Conservation (phyloP, 257 asterid species). For the Solanum dulcamara region DNA sequence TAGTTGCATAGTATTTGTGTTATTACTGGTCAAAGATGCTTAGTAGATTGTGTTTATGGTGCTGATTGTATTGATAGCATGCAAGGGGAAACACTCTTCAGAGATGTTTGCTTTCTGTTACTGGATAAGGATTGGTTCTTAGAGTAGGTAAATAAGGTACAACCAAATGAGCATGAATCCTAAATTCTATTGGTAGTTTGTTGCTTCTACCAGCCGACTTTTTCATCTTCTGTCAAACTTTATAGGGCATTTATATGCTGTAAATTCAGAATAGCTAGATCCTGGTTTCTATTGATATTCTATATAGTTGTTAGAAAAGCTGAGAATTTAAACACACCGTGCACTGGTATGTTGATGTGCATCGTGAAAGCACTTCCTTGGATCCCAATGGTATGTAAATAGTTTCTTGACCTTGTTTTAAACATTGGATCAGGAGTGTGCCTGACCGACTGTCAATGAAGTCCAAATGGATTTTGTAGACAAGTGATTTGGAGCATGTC, state of each 20-base stretch:
- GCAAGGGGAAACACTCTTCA: neutral
- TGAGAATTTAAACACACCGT: neutral
- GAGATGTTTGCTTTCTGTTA: neutral
- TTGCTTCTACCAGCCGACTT: neutral
- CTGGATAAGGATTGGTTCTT: neutral
- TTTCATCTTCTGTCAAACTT: neutral
- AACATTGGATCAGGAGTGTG: neutral
- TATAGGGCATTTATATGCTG: neutral
- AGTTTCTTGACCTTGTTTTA: neutral
- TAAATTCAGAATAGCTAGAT: neutral
- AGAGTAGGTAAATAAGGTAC: neutral
- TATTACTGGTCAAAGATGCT: neutral
- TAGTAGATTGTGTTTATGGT: neutral
- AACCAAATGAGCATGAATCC: neutral
- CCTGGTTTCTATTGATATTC: neutral
- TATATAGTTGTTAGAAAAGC: neutral
- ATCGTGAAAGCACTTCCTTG: neutral
- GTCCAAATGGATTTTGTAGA: neutral
- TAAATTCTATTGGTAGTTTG: neutral
- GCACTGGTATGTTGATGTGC: too few relatives aligned
- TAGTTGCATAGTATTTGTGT: neutral
- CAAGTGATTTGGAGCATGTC: neutral
- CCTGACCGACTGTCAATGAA: neutral
- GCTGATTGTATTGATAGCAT: neutral
- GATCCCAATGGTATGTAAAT: neutral